Evolutionary conservation across 1,284 basidiomycete species (phyloP), one percentile per base, ranked within the genome.

Genomic region (Sporisorium graminicola): DNA sequence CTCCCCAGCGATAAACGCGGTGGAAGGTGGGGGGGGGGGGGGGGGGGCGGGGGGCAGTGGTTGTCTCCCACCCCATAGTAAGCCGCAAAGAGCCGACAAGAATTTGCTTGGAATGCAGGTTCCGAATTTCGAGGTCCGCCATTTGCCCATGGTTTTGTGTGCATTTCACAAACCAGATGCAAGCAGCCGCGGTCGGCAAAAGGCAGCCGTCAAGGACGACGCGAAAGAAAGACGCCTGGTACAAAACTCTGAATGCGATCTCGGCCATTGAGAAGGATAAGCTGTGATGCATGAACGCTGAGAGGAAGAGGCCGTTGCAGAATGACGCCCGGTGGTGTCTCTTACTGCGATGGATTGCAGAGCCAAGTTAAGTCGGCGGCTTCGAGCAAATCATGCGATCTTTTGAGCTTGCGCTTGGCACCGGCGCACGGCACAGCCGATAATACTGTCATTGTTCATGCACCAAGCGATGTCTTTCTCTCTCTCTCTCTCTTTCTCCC

Each of bases 311-410:
- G 14, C n/a, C 29, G 49, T 29, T 31, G 49, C 49, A 31, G 35
- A 24, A 29, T 56, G 37, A 56, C 50, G 40, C n/a, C 29, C 26
- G 18, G n/a, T 9, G n/a, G n/a, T 43, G n/a, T n/a, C 40, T 43
- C 40, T n/a, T 3, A 35, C 14, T 35, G 7, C 35, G 35, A 35
- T 35, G 35, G 35, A 35, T 35, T 24, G 8, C 22, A 26, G 44
- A 43, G 42, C 12, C 44, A 27, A n/a, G n/a, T n/a, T n/a, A n/a
- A n/a, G n/a, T n/a, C n/a, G n/a, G n/a, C n/a, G n/a, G 35, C 22
- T 20, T 37, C 24, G 31, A 27, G 40, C 44, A 60, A 53, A 53
- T 53, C 58, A 53, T 60, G 59, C 59, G 43, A 54, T 54, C 51
- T 20, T 24, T 47, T 54, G 16, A 8, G 18, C 49, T 51, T 44